Conservation (phyloP, 2,329 filamentous ascomycete genomes). For the Aureobasidium sp. region DNA sequence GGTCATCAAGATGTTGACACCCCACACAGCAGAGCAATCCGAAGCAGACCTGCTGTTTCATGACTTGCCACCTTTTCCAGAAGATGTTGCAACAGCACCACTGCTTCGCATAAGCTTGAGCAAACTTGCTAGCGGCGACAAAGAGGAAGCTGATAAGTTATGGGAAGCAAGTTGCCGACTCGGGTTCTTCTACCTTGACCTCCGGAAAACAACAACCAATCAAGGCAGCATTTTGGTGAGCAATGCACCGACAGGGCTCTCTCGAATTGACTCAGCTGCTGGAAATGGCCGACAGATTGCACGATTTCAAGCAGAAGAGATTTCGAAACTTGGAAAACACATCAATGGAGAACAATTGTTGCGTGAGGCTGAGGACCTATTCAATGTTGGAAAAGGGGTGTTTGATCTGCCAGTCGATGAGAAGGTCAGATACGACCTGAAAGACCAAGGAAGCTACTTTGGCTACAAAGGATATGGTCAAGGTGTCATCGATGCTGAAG, state of each 20-base stretch:
- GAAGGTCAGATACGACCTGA: constrained; percentile 50
- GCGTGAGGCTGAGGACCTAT: constrained; percentile 39
- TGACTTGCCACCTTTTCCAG: constrained; percentile 37
- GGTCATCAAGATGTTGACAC: neutral
- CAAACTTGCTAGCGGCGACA: constrained; percentile 29
- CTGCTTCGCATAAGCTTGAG: constrained; percentile 34
- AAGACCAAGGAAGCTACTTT: constrained; percentile 44
- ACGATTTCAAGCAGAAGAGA: neutral
- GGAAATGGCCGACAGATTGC: neutral
- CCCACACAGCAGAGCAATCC: neutral
- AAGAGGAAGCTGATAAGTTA: constrained; percentile 31
- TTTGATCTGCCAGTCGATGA: constrained; percentile 46
- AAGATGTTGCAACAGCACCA: constrained; percentile 34
- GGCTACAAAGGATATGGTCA: constrained; percentile 43
- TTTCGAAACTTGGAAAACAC: neutral
- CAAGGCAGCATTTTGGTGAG: neutral
- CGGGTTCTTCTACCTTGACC: constrained; percentile 53
- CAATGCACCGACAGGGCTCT: neutral
- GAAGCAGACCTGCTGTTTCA: constrained; percentile 22
- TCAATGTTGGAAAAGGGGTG: constrained; percentile 39
- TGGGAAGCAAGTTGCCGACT: constrained; percentile 39
- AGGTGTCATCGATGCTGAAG: constrained; percentile 41
- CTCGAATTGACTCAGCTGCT: neutral
- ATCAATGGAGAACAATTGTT: constrained; percentile 37
- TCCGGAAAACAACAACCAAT: constrained; percentile 26